phyloP scores from a whole-genome alignment of 805 yeast genomes.

The Candida krabiensis region DNA sequence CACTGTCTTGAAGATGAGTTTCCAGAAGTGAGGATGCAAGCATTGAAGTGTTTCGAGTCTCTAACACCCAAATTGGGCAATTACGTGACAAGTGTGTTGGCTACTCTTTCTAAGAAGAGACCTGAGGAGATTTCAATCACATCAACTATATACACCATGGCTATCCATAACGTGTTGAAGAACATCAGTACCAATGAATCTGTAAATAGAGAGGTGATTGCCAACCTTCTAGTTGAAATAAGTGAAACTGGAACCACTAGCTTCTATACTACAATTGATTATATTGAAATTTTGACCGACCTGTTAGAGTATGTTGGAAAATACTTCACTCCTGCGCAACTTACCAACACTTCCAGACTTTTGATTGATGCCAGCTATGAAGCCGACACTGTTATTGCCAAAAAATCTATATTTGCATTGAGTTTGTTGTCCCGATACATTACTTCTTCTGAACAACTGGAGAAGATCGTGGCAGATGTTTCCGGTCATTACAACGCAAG shows the following conservation, averaged over 20 bases:
- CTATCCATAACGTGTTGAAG: conserved; percentile 45
- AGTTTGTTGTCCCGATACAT: conserved; percentile 32
- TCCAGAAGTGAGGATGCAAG: conserved; percentile 73
- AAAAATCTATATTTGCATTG: conserved; percentile 43
- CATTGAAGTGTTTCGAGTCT: conserved; percentile 51
- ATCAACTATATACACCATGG: conserved; percentile 53
- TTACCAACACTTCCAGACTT: conserved; percentile 22
- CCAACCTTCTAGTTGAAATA: conserved; percentile 37
- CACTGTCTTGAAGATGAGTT: conserved; percentile 54
- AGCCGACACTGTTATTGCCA: conserved; percentile 46
- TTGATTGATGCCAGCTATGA: conserved; percentile 38
- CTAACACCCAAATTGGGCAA: conserved; percentile 39
- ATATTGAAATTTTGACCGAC: conserved; percentile 61
- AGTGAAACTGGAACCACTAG: conserved; percentile 22
- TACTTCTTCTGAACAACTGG: conserved; percentile 20
- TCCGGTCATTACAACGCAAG: not conserved
- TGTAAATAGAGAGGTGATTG: conserved; percentile 31
- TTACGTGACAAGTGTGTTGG: conserved; percentile 32
- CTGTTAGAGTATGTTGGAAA: conserved; percentile 45
- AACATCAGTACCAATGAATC: conserved; percentile 26
- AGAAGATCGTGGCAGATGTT: conserved; percentile 14
- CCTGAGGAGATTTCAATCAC: conserved; percentile 36
- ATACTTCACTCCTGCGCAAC: conserved; percentile 25
- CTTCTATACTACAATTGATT: conserved; percentile 44
- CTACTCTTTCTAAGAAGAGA: conserved; percentile 25